Base-by-base conservation (phyloP, 2,329 filamentous ascomycete genomes). In the Ascochyta koolunga region DNA sequence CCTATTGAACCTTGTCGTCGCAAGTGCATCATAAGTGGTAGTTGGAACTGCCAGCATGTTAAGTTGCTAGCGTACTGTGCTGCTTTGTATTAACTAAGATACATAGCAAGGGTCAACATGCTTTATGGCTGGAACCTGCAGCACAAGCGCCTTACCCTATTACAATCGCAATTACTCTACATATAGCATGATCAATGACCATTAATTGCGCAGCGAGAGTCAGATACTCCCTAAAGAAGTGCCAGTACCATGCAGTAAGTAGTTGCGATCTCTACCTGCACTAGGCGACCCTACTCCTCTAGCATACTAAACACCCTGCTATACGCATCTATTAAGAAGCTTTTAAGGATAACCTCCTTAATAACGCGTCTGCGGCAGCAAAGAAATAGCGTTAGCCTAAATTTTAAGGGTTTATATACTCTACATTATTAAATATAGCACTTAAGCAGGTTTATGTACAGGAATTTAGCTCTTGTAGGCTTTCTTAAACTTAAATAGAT, bases 361-460 rank as follows among this genome's bases (percentile, higher is more conserved):
- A 47, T 27, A 15, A 41, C 25, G 19, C 18, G 24, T 3, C 50
- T 41, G n/a, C 50, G 50, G 11, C 42, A 36, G 29, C 50, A 53
- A 25, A 24, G 16, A 22, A 24, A 21, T 25, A 42, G 50, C 5
- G 33, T 13, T 19, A 32, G 22, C n/a, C 42, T 35, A 32, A 40
- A 39, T 18, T 18, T 19, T 21, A 53, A 18, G 3, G 41, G 27
- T 18, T 53, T 15, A 29, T 42, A 53, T 10, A 25, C 13, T 18
- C 19, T 29, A 29, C 50, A 53, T 27, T 19, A 35, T 18, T 47
- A 29, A 24, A 43, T 21, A 21, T 53, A 42, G 25, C 42, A 36
- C 37, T 53, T 42, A 15, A 53, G 18, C 18, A 47, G 41, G 24
- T 53, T 53, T 33, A 53, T 47, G 18, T 53, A 47, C 2, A 47